Evolutionary conservation across 208 protist species (phyloP), one percentile per base, ranked within the genome.

Genomic region (Phytomonas sp.): DNA sequence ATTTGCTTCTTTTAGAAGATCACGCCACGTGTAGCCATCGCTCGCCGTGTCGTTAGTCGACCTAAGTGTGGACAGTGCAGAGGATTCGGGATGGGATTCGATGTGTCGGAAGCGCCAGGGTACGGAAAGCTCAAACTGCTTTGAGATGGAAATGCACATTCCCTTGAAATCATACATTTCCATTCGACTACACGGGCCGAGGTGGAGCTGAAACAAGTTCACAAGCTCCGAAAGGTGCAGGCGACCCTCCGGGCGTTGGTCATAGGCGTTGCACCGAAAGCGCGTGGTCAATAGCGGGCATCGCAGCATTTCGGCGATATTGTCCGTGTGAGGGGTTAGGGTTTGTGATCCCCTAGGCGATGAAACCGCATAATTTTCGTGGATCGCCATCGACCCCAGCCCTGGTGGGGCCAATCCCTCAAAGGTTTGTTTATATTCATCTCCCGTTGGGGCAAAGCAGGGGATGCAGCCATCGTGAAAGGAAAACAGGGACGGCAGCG

Each of bases 181-280:
- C 26, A 93, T 76, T 66, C 80, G 84, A 64, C 88, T 91, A 66
- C 82, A 83, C 42, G 74, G 71, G 10, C 88, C 88, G 26, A 93
- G 76, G 61, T 93, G 83, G 7, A 91, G 76, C 69, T 86, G 83
- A 69, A 94, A 91, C 32, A 91, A 77, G 67, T 91, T 80, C 52
- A 87, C 78, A 42, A 79, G 87, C 33, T 89, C 88, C 16, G 75
- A 70, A 16, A 93, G 66, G 42, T 67, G 63, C 59, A 72, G 66
- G 61, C 80, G 84, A 62, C 74, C 73, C 66, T 83, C 77, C 7
- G 80, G 81, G 10, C 76, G 65, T 29, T 75, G 59, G 4, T 73
- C 69, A 52, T 83, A 87, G 31, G 81, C 80, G 36, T 62, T 77
- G 29, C 73, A 75, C 19, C 80, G 78, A 74, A 88, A 91, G 31